Evolutionary conservation across 2,329 filamentous ascomycete genomes (phyloP).

Genomic region (Cladosporium sp.): DNA sequence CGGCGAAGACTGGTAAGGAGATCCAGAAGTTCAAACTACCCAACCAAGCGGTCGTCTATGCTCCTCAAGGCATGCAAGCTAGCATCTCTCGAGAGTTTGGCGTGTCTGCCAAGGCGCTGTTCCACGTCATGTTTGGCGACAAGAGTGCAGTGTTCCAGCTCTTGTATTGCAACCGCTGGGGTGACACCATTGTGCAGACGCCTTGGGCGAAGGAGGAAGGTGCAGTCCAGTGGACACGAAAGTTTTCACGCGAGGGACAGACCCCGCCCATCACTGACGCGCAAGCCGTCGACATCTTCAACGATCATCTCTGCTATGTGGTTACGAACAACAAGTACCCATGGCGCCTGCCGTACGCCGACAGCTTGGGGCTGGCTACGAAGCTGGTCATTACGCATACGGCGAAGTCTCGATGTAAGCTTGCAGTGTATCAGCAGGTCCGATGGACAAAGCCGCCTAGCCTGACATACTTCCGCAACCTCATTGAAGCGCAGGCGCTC

Average conservation of each 20-base stretch:
- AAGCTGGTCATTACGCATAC: slow-evolving; percentile 94
- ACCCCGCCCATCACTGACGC: slow-evolving; percentile 61
- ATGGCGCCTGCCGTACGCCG: slow-evolving; percentile 82
- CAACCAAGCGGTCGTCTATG: slow-evolving; percentile 73
- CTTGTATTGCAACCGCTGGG: slow-evolving; percentile 77
- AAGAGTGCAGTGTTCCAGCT: slow-evolving; percentile 92
- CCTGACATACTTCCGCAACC: slow-evolving; percentile 40
- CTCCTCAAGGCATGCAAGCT: slow-evolving; percentile 74
- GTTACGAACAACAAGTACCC: slow-evolving; percentile 60
- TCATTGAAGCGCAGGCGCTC: slow-evolving; percentile 64
- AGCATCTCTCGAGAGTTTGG: slow-evolving; percentile 80
- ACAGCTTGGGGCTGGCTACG: slow-evolving; percentile 74
- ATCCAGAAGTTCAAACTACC: slow-evolving; percentile 77
- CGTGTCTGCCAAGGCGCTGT: slow-evolving; percentile 88
- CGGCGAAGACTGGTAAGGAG: slow-evolving; percentile 40
- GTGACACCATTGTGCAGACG: slow-evolving; percentile 74
- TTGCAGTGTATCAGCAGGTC: slow-evolving; percentile 82
- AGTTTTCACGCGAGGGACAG: slow-evolving; percentile 54
- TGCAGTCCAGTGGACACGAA: slow-evolving; percentile 44
- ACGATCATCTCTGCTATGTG: slow-evolving; percentile 61
- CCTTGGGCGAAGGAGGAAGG: slow-evolving; percentile 74
- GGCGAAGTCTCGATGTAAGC: slow-evolving; percentile 85
- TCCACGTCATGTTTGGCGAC: slow-evolving; percentile 94
- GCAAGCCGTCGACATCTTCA: slow-evolving; percentile 72
- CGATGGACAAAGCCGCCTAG: slow-evolving; percentile 65